Evolutionary conservation across 2,329 filamentous ascomycete genomes (phyloP).

Genomic region (Zymoseptoria tritici): DNA sequence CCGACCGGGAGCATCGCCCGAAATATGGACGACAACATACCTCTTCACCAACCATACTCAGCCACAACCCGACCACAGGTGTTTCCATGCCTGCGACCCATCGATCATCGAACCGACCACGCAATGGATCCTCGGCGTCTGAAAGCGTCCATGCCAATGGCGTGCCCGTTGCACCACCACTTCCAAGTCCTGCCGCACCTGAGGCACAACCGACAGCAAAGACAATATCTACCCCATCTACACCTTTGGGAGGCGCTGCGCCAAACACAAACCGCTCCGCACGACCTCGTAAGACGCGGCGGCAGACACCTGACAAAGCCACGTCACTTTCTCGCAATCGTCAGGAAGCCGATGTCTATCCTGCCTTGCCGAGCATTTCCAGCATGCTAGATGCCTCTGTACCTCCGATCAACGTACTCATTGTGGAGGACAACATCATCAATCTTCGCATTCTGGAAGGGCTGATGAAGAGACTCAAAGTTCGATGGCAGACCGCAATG

Average conservation of each 20-base stretch:
- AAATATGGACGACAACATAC: constrained; percentile 66
- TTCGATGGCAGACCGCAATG: constrained; percentile 94
- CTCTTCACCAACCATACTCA: constrained; percentile 66
- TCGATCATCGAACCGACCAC: constrained; percentile 23
- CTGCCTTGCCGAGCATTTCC: constrained; percentile 13
- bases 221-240: constrained; percentile 26
- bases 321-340: constrained; percentile 6
- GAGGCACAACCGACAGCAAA: constrained; percentile 23
- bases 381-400: constrained; percentile 68
- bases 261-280: constrained; percentile 31
- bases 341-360: constrained; percentile 14
- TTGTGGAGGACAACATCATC: constrained; percentile 98
- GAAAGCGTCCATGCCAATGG: constrained; percentile 38
- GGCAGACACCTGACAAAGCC: constrained; percentile 21
- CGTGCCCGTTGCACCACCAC: constrained; percentile 40
- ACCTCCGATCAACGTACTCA: constrained; percentile 92
- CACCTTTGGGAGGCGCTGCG: constrained; percentile 28
- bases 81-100: constrained; percentile 24
- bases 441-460: constrained; percentile 89
- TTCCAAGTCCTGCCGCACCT: constrained; percentile 47
- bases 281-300: constrained; percentile 21
- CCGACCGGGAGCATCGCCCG: constrained; percentile 40
- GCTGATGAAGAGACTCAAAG: constrained; percentile 91
- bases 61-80: constrained; percentile 28
- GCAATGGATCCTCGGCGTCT: constrained; percentile 36